Evolutionary conservation across 2,329 filamentous ascomycete species (phyloP), one percentile per base, ranked within the genome.

Genomic region (Leptographium procerum): DNA sequence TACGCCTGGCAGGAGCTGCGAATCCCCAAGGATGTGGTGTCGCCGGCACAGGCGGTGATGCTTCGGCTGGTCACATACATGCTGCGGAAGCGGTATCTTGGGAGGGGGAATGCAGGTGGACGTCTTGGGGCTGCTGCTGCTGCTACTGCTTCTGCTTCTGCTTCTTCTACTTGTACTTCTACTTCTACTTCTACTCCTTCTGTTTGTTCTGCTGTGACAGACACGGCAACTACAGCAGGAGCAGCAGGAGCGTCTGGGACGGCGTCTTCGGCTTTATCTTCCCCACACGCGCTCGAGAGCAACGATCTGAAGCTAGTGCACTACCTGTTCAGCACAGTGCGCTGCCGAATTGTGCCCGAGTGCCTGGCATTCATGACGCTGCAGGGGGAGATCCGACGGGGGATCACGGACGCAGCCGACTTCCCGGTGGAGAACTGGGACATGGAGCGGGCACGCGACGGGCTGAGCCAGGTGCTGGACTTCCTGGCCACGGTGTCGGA

Each of bases 351-450:
- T 61, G 91, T 96, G 5, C 92, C 92, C 0, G 91, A 96, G 68
- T 96, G 91, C 19, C 89, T 91, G 57, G 91, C 91, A n/a, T 77
- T 96, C 43, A 96, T 97, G 74, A 90, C 94, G 67, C 80, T 96
- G 3, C 92, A 97, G 73, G 89, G 89, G 19, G 88, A 96, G 68
- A 95, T 96, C 36, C 86, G 89, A 48, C 84, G 86, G 47, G 85
- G 86, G 34, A 79, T 85, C 59, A 84, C 86, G 19, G 82, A 92
- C 61, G 85, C 89, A 0, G 84, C 89, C 61, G 91, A 96, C 66
- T 97, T 96, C 66, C 92, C 92, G 0, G 85, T 96, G 1, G 95
- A 97, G 66, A 81, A 91, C 52, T 97, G 92, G 92, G 92, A 97
- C 66, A 95, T 97, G 87, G 92, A 97, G 69, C 84, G 92, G 16